phyloP scores from a whole-genome alignment of 2,329 filamentous ascomycete species.

The Colletotrichum magnum region DNA sequence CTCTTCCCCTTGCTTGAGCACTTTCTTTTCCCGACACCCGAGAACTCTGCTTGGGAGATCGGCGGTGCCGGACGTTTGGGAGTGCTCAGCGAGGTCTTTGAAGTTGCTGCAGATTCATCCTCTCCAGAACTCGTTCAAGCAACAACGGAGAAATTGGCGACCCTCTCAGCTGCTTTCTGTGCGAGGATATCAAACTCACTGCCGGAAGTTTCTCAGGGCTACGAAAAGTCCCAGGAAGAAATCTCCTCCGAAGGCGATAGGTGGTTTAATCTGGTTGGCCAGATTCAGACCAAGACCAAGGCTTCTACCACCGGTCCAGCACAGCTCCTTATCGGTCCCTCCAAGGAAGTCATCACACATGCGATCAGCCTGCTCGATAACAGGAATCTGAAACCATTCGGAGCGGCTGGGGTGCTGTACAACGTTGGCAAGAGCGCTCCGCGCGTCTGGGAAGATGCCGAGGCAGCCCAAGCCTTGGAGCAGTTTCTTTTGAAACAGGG shows the following conservation, averaged over 20 bases:
- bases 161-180: conserved; percentile 73
- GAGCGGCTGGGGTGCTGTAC: conserved; percentile 63
- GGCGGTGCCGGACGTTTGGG: conserved; percentile 48
- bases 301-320: conserved; percentile 25
- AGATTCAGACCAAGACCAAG: conserved; percentile 55
- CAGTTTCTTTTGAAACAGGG: conserved; percentile 65
- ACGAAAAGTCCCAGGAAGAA: conserved; percentile 77
- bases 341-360: conserved; percentile 40
- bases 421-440: conserved; percentile 48
- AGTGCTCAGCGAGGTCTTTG: conserved; percentile 63
- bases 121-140: conserved; percentile 60
- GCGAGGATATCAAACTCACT: conserved; percentile 80
- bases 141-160: conserved; percentile 73
- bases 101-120: conserved; percentile 57
- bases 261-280: conserved; percentile 73
- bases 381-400: conserved; percentile 71
- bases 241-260: conserved; percentile 77
- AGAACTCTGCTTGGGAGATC: conserved; percentile 51
- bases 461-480: conserved; percentile 53
- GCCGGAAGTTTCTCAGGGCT: conserved; percentile 86
- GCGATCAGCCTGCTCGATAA: conserved; percentile 60
- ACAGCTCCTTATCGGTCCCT: conserved; percentile 50
- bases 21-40: conserved; percentile 63
- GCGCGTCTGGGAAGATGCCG: conserved; percentile 55
- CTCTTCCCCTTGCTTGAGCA: conserved; percentile 69